Evolutionary conservation across 2,329 filamentous ascomycete genomes (phyloP), one percentile per base, ranked within the genome.

Genomic region (Pseudogymnoascus sp.): DNA sequence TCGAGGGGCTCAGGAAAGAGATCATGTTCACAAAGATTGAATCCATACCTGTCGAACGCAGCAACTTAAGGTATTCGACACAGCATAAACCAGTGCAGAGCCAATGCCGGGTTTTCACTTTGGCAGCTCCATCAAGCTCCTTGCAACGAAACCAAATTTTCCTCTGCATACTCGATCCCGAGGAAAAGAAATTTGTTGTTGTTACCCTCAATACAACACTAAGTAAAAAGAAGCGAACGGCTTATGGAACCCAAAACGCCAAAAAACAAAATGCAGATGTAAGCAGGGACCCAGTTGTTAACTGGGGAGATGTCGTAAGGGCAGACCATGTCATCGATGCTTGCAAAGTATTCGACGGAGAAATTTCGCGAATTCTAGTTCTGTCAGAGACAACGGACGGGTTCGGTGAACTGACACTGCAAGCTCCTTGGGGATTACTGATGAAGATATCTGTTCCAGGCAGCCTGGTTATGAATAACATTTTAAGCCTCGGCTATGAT

Each of bases 341-440:
- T 6, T 90, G 87, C 72, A 88, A 85, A 67, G 73, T 92, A 43
- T 77, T 80, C 4, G 88, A 92, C 70, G 86, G 86, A 1, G 77
- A 80, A 25, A 78, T 88, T 60, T 84, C 86, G 33, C 85, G 86
- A 65, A 87, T 92, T 59, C 75, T 92, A 2, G 84, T 89, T 25
- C 75, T 93, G 12, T 88, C 86, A 2, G 83, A 87, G 66, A 83
- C 84, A 22, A 79, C 81, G 58, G 78, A 84, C 65, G 86, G 87
- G 1, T 80, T 81, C 30, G 81, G 84, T 54, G 84, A 88, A 68
- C 74, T 93, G 14, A 89, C 86, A 65, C 76, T 90, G 8, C 88
- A 92, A 72, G 87, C 87, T 5, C 88, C 88, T 0, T 92, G 89
- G 89, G 86, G 86, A 62, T 81, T 82, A 59, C 78, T 88, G 11